Conservation (phyloP, 495 filamentous ascomycete genomes). For the Tuber indicum region DNA sequence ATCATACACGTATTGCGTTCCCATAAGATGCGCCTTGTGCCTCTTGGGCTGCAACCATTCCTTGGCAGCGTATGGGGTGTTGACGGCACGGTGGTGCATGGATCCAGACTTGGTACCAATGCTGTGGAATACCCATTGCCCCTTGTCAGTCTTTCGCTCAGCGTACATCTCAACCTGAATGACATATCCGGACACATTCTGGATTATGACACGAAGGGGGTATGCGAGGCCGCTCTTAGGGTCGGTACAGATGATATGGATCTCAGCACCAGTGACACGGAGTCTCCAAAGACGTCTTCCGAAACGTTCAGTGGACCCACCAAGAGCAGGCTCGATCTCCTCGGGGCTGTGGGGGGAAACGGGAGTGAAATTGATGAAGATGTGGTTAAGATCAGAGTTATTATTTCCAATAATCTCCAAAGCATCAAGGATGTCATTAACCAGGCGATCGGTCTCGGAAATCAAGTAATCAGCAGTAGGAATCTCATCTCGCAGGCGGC, state of each 20-base stretch:
- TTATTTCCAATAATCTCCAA: conserved; percentile 98
- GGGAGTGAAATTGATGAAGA: conserved; percentile 98
- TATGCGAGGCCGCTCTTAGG: conserved; percentile 75
- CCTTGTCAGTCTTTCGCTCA: conserved; percentile 94
- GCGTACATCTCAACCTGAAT: conserved; percentile 96
- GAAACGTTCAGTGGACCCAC: conserved; percentile 92
- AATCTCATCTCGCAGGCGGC: conserved; percentile 90
- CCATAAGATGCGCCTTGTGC: conserved; percentile 98
- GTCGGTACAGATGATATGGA: conserved; percentile 96
- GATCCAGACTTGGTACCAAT: conserved; percentile 92
- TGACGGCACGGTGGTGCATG: conserved; percentile 87
- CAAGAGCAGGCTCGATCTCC: conserved; percentile 90
- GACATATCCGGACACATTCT: conserved; percentile 97
- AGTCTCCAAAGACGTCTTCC: conserved; percentile 92
- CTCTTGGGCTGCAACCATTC: conserved; percentile 98
- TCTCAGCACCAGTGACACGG: conserved; percentile 94
- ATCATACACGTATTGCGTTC: conserved; percentile 98
- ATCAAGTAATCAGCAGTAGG: conserved; percentile 96
- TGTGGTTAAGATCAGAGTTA: conserved; percentile 98
- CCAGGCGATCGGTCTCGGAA: conserved; percentile 89
- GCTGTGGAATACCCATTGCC: conserved; percentile 95
- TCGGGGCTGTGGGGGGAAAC: conserved; percentile 85
- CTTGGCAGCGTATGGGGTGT: conserved; percentile 92
- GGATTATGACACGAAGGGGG: conserved; percentile 92
- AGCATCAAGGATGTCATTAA: conserved; percentile 96